Conservation (phyloP, 805 yeast genomes). For the Torulaspora quercuum region DNA sequence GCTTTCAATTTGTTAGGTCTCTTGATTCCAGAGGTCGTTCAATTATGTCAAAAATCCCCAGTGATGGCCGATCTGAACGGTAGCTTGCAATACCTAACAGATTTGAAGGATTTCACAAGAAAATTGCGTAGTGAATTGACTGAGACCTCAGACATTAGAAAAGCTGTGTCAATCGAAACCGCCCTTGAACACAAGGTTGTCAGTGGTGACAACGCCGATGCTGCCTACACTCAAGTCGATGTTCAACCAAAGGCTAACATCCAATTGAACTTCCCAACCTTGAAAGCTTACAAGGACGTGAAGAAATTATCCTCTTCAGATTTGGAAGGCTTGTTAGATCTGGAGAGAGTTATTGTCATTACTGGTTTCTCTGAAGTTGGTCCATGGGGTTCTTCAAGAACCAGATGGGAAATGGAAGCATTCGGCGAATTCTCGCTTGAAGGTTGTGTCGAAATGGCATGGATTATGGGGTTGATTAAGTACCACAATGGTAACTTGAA, state of each 20-base stretch:
- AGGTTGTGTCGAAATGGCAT: constrained; percentile 98
- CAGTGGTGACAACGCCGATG: constrained; percentile 83
- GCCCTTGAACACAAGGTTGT: constrained; percentile 79
- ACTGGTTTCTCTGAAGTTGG: constrained; percentile 99
- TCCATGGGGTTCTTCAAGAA: constrained; percentile 99
- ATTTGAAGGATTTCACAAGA: constrained; percentile 83
- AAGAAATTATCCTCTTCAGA: constrained; percentile 62
- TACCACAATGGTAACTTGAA: constrained; percentile 75
- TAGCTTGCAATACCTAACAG: constrained; percentile 91
- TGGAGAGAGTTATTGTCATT: constrained; percentile 88
- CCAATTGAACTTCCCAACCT: constrained; percentile 87
- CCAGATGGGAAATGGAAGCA: constrained; percentile 99
- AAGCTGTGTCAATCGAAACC: constrained; percentile 92
- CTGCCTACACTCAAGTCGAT: constrained; percentile 70
- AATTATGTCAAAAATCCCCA: constrained; percentile 88
- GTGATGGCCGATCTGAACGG: constrained; percentile 98
- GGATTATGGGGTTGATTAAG: constrained; percentile 98
- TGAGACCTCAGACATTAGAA: constrained; percentile 86
- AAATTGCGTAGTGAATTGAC: constrained; percentile 66
- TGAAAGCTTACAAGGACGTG: constrained; percentile 73
- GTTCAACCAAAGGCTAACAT: constrained; percentile 94
- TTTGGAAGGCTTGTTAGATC: constrained; percentile 85
- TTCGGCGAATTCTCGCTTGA: constrained; percentile 90
- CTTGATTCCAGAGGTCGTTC: constrained; percentile 78
- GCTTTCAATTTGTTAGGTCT: constrained; percentile 96